Evolutionary conservation across 2,329 filamentous ascomycete species (phyloP).

Genomic region (Clonostachys byssicola): DNA sequence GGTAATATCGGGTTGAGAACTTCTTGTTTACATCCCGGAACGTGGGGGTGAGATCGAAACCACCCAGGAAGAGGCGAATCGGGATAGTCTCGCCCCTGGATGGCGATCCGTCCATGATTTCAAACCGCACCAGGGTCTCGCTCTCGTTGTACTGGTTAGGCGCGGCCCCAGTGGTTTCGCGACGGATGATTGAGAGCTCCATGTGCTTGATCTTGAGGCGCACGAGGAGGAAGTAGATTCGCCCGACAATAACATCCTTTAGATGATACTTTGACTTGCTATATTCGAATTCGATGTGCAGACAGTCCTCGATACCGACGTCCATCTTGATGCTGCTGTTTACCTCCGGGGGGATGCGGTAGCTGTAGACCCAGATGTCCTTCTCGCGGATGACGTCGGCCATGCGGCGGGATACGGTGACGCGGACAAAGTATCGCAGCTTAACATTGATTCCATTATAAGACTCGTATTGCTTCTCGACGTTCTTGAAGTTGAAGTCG

Average conservation of each 20-base stretch:
- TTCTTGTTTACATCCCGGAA: slow-evolving; percentile 99
- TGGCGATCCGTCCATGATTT: slow-evolving; percentile 99
- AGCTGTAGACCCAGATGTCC: slow-evolving; percentile 99
- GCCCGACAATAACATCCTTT: slow-evolving; percentile 96
- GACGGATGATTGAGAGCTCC: slow-evolving; percentile 95
- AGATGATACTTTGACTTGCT: slow-evolving; percentile 99
- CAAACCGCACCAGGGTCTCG: slow-evolving; percentile 94
- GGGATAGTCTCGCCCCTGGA: slow-evolving; percentile 93
- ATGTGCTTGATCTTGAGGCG: slow-evolving; percentile 99
- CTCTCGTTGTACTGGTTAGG: slow-evolving; percentile 99
- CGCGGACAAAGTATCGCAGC: slow-evolving; percentile 95
- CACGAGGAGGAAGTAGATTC: slow-evolving; percentile 97
- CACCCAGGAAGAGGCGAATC: slow-evolving; percentile 92
- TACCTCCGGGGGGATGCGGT: slow-evolving; percentile 95
- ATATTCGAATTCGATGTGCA: slow-evolving; percentile 99
- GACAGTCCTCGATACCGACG: slow-evolving; percentile 96
- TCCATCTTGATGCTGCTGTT: slow-evolving; percentile 99
- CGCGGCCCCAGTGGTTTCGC: slow-evolving; percentile 93
- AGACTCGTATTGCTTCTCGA: slow-evolving; percentile 99
- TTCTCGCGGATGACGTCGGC: slow-evolving; percentile 98
- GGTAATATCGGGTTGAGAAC: slow-evolving; percentile 96
- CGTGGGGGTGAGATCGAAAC: slow-evolving; percentile 94
- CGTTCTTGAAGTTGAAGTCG: slow-evolving; percentile 99
- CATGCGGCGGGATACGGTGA: slow-evolving; percentile 95
- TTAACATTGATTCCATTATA: slow-evolving; percentile 99